These are phyloP conservation scores for Solanum paucissectum DNA, from an alignment of 257 asterid species.

Conservation along the genomic window DNA sequence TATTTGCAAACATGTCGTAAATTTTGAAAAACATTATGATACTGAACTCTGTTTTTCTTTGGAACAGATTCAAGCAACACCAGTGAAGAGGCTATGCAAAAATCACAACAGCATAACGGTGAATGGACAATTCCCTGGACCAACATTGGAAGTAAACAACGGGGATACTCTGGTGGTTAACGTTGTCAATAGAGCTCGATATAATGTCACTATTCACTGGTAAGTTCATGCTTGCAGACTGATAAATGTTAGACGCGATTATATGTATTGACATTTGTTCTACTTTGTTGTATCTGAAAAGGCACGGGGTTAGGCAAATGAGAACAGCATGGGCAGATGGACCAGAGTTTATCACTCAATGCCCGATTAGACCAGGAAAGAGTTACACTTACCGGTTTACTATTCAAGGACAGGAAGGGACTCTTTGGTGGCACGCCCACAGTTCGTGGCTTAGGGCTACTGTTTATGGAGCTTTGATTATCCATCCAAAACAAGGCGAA, in stretches of 20 bases:
- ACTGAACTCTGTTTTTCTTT: neutral
- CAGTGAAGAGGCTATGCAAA: slow-evolving; percentile 47
- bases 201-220: slow-evolving; percentile 81
- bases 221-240: slow-evolving; percentile 8
- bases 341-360: slow-evolving; percentile 70
- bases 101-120: slow-evolving; percentile 53
- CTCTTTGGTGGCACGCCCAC: slow-evolving; percentile 95
- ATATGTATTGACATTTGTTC: neutral
- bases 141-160: slow-evolving; percentile 56
- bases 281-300: neutral
- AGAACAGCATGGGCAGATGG: slow-evolving; percentile 82
- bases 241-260: neutral
- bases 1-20: neutral
- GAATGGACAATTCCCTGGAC: slow-evolving; percentile 74
- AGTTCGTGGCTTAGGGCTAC: slow-evolving; percentile 93
- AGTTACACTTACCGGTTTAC: slow-evolving; percentile 70
- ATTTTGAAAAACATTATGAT: neutral
- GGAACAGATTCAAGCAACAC: slow-evolving; percentile 57
- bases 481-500: slow-evolving; percentile 10
- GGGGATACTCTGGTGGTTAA: slow-evolving; percentile 74
- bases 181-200: slow-evolving; percentile 55
- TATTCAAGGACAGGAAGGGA: slow-evolving; percentile 74
- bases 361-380: slow-evolving; percentile 67
- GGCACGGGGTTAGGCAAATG: slow-evolving; percentile 81
- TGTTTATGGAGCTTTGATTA: slow-evolving; percentile 64